Base-by-base conservation (phyloP, 441 rosid genomes). In the Jatropha podagrica region DNA sequence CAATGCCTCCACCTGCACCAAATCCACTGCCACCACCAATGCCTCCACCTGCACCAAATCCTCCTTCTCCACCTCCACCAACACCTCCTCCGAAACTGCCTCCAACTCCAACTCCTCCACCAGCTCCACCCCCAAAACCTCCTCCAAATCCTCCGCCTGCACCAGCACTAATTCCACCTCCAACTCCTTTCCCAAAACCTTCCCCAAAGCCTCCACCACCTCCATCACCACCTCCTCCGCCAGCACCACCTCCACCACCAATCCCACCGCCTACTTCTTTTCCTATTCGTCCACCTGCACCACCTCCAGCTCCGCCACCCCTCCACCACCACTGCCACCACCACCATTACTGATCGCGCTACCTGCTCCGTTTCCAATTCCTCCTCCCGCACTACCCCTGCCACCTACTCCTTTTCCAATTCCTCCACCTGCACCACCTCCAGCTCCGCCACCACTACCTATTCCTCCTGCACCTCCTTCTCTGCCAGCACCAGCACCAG, bases 161-260 rank as follows among this genome's bases (percentile, higher is more conserved):
- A 2, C 76, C 76, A 46, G 48, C 17, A 0, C 76, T 71, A 8
- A 7, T 7, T 6, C 77, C 77, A 11, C 44, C 42, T 7, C 71
- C 77, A 1, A 8, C 26, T 6, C 70, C 76, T 32, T 37, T 48
- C 0, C 76, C 70, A 2, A 23, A 48, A 2, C 63, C 67, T 3
- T 14, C 41, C 7, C 71, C 77, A 38, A 27, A 12, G 1, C 76
- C 70, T 64, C 42, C 41, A n/a, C 77, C 71, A 7, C 65, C 77
- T 14, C 72, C 72, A 2, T 62, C 73, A 3, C 27, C 48, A 0
- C 73, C 62, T 0, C 6, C 67, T 12, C 20, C 49, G 1, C 69
- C 74, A 0, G 23, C 68, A 7, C 63, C 74, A 4, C 46, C 41
- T 0, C 65, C 37, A 18, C 14, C n/a, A 11, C 70, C 68, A 15